A percentile compares a stretch with the other conserved stretches of the same genome.
phyloP scores from a whole-genome alignment of 345 rosid genomes.

The Aquilaria sinensis region DNA sequence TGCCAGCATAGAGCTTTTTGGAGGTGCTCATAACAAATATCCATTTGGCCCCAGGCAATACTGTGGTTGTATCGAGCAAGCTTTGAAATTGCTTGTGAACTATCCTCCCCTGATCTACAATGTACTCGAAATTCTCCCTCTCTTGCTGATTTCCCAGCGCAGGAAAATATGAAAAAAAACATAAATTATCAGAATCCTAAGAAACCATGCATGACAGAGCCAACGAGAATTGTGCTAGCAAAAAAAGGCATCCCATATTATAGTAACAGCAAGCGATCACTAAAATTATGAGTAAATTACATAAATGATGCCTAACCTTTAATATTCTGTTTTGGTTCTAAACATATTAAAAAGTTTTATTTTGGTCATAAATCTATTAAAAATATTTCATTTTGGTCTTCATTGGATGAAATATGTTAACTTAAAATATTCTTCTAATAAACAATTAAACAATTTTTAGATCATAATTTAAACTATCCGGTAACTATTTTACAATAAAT shows the following conservation, averaged over 20 bases:
- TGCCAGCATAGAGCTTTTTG: constrained; percentile 65
- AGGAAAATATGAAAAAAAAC: background rate
- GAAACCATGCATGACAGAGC: background rate
- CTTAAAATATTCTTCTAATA: no score
- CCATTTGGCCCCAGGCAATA: constrained; percentile 48
- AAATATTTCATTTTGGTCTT: no score
- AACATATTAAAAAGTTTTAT: no score
- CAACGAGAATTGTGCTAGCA: background rate
- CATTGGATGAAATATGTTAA: no score
- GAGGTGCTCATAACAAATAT: constrained; percentile 88
- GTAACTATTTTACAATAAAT: no score
- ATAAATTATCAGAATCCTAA: constrained; percentile 5
- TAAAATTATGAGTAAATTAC: no score
- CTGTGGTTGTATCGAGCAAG: constrained; percentile 46
- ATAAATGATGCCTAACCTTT: no score
- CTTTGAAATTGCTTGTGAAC: constrained; percentile 50
- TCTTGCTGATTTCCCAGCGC: constrained; percentile 56
- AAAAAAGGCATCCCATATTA: background rate
- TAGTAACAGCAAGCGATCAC: no score
- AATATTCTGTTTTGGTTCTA: no score
- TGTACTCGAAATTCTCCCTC: constrained; percentile 71
- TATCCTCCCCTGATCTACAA: constrained; percentile 54
- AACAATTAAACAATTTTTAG: no score
- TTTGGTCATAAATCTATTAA: no score
- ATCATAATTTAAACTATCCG: no score